These are phyloP conservation scores for Starmerella asiatica DNA, from an alignment of 805 yeast species.

Conservation along the genomic window DNA sequence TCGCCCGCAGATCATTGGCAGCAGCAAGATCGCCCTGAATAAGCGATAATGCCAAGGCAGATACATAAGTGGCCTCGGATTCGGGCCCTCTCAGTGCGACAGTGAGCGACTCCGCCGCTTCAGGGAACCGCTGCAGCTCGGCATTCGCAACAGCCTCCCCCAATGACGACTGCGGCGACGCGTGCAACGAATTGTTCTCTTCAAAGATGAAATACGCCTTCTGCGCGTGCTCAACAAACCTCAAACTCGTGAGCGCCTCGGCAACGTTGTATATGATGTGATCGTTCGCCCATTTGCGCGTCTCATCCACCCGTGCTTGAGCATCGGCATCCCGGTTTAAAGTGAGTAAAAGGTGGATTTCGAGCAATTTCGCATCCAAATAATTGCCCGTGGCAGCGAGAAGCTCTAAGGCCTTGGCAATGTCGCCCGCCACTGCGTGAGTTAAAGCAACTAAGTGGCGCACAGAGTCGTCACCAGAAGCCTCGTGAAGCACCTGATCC, in stretches of 20 bases:
- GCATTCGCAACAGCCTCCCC: constrained; percentile 63
- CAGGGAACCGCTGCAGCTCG: constrained; percentile 68
- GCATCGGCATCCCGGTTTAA: constrained; percentile 37
- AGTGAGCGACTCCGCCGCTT: constrained; percentile 47
- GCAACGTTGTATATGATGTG: constrained; percentile 63
- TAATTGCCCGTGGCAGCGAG: constrained; percentile 30
- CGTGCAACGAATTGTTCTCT: constrained; percentile 37
- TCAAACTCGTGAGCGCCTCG: constrained; percentile 56
- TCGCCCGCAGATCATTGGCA: constrained; percentile 6
- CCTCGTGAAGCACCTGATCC: constrained; percentile 16
- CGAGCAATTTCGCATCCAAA: constrained; percentile 28
- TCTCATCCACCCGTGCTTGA: constrained; percentile 32
- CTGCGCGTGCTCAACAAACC: constrained; percentile 26
- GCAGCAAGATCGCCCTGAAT: constrained; percentile 33
- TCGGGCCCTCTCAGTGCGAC: constrained; percentile 29
- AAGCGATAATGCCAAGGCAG: constrained; percentile 49
- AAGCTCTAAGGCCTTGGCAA: constrained; percentile 33
- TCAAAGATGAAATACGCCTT: constrained; percentile 40
- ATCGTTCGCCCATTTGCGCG: constrained; percentile 47
- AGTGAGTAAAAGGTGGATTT: constrained; percentile 29
- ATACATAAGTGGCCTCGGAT: constrained; percentile 37
- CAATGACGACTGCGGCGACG: constrained; percentile 41
- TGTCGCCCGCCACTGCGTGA: constrained; percentile 30
- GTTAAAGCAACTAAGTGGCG: constrained; percentile 32
- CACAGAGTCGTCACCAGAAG: constrained; percentile 24